phyloP scores from a whole-genome alignment of 495 filamentous ascomycete genomes.

The Parmelia sp. region DNA sequence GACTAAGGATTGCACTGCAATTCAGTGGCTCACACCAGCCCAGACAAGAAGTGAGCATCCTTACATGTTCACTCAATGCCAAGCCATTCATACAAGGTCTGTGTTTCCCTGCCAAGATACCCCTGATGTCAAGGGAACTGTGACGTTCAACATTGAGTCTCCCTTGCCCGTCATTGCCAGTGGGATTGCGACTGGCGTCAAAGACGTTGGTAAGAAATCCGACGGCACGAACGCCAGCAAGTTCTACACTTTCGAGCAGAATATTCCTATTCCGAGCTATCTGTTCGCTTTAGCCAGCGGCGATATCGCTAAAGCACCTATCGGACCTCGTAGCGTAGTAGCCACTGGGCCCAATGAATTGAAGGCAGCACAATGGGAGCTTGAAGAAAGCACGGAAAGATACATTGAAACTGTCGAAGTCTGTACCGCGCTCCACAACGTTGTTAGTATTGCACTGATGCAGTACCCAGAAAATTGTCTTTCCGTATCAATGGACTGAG shows the following conservation, averaged over 20 bases:
- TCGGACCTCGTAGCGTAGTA: slow-evolving; percentile 78
- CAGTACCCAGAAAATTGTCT: slow-evolving; percentile 55
- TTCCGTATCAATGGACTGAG: slow-evolving; percentile 84
- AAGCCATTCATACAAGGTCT: slow-evolving; percentile 89
- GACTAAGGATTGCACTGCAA: slow-evolving; percentile 78
- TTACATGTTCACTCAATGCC: slow-evolving; percentile 97
- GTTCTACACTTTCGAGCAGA: slow-evolving; percentile 77
- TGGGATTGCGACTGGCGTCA: slow-evolving; percentile 60
- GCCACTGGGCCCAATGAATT: slow-evolving; percentile 84
- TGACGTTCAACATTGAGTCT: slow-evolving; percentile 80
- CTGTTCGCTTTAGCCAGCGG: slow-evolving; percentile 88
- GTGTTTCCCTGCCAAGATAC: slow-evolving; percentile 97
- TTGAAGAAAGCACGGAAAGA: slow-evolving; percentile 81
- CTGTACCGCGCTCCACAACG: not conserved
- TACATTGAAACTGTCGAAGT: slow-evolving; percentile 81
- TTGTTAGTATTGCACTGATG: not conserved
- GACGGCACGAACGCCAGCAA: slow-evolving; percentile 45
- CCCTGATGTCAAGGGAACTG: slow-evolving; percentile 86
- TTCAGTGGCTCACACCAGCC: slow-evolving; percentile 86
- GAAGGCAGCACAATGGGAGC: slow-evolving; percentile 75
- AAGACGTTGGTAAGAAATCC: slow-evolving; percentile 40
- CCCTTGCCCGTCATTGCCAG: slow-evolving; percentile 83
- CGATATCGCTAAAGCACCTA: slow-evolving; percentile 74
- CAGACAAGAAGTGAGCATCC: slow-evolving; percentile 93
- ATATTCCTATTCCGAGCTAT: slow-evolving; percentile 89